Percentiles rank a stretch among this genome's conserved stretches.
Conservation (phyloP, 2,329 filamentous ascomycete species). For the Neocatenulostroma microsporum region DNA sequence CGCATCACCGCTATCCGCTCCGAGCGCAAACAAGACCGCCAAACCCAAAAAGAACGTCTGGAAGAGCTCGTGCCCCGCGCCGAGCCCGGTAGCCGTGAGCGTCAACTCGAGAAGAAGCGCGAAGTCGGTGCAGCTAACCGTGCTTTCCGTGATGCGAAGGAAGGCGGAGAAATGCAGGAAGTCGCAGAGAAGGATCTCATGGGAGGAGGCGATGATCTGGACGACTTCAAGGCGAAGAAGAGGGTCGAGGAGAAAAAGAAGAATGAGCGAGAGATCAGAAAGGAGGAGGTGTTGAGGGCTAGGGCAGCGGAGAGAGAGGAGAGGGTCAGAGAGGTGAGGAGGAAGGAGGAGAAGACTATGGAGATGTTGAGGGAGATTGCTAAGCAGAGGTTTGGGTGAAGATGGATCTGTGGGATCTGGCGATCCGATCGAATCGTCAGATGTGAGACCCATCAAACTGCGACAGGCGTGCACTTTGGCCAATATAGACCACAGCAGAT, state of each 20-base stretch:
- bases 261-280: conserved; percentile 71
- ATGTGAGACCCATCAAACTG: no score
- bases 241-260: conserved; percentile 63
- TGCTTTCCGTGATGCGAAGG: conserved; percentile 59
- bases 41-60: conserved; percentile 60
- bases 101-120: conserved; percentile 75
- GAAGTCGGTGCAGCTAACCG: conserved; percentile 65
- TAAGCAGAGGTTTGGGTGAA: conserved; percentile 62
- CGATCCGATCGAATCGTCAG: no score
- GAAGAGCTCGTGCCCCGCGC: conserved; percentile 79
- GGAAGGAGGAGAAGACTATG: conserved; percentile 79
- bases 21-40: conserved; percentile 57
- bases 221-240: conserved; percentile 59
- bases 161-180: conserved; percentile 56
- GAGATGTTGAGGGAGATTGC: conserved; percentile 72
- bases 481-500: no score
- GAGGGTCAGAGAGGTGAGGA: conserved; percentile 58
- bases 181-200: conserved; percentile 69
- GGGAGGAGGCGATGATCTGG: conserved; percentile 61
- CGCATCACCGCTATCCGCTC: conserved; percentile 48
- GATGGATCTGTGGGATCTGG: no score
- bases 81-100: conserved; percentile 72
- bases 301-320: conserved; percentile 73
- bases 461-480: no score
- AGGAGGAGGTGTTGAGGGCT: conserved; percentile 72